Evolutionary conservation across 2,329 filamentous ascomycete genomes (phyloP).

Genomic region (Ceratocystiopsis sp.): DNA sequence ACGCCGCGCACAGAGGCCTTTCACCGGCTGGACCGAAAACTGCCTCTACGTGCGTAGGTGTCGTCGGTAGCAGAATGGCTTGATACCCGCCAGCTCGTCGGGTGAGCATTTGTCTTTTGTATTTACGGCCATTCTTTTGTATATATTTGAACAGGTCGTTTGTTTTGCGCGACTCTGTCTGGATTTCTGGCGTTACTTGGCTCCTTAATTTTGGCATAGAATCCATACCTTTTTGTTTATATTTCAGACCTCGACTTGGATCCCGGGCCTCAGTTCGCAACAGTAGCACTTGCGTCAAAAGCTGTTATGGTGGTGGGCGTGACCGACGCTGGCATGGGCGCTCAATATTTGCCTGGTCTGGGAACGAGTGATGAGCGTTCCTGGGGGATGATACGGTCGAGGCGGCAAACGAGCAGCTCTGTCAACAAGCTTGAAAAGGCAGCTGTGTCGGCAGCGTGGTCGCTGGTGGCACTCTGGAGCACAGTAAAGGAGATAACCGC

Average conservation of each 20-base stretch:
- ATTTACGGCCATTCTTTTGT: too few relatives aligned
- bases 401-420: conserved; percentile 35
- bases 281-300: too few relatives aligned
- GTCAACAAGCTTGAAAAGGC: conserved; percentile 26
- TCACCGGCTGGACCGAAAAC: conserved; percentile 40
- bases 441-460: conserved; percentile 11
- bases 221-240: too few relatives aligned
- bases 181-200: not conserved
- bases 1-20: conserved; percentile 28
- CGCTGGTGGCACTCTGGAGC: not conserved
- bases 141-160: too few relatives aligned
- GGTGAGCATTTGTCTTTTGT: too few relatives aligned
- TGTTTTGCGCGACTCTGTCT: too few relatives aligned
- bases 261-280: too few relatives aligned
- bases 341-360: conserved; percentile 30
- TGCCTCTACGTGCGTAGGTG: conserved; percentile 27
- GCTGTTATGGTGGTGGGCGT: too few relatives aligned
- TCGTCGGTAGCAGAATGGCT: too few relatives aligned
- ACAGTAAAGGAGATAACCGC: not conserved
- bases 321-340: conserved; percentile 29
- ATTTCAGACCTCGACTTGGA: conserved; percentile 19
- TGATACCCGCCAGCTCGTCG: too few relatives aligned
- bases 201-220: too few relatives aligned
- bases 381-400: conserved; percentile 41
- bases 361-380: conserved; percentile 47